Evolutionary conservation across 140 eudicot genomes (phyloP), one percentile per base, ranked within the genome.

Genomic region (Flaveria floridana): DNA sequence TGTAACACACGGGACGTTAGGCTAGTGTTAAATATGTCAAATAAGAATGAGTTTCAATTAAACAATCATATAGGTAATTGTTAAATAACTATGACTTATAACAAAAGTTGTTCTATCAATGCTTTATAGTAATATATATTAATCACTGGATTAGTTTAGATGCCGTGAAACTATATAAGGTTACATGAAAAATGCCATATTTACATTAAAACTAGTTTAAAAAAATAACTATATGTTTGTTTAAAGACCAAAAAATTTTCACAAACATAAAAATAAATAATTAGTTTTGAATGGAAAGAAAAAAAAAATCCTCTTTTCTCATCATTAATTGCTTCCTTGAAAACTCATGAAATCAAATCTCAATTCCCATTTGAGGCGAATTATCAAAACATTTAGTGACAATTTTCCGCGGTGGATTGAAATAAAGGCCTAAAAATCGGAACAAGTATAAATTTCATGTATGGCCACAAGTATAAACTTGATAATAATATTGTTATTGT

Each of bases 391-490:
- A 12, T 41, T 42, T 15, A 46, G 13, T 46, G 71, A 66, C 15
- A 19, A 15, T 9, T 44, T 44, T 44, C 13, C 13, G 50, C 50
- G 50, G 50, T 44, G 50, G 50, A 2, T 10, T 44, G 50, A 44
- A 44, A 44, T 18, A 10, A 7, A 41, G 81, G 63, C 69, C 81
- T 61, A 56, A 70, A 68, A 37, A 21, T 34, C 39, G 39, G 39
- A 34, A 34, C 41, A 34, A 34, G 41, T 34, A 34, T 34, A 34
- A 34, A 34, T 34, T 34, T 6, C 7, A 34, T 34, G 41, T 6
- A 0, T 34, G 41, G 41, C 8, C 8, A 34, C 41, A 34, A 34
- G 41, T 34, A 6, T 34, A 34, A 34, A 34, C 8, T 34, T 34
- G 41, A 34, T 34, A 6, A 34, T 34, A 34, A 5, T 34, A 34